Conservation (phyloP, 2,329 filamentous ascomycete genomes). For the Fusarium poae region DNA sequence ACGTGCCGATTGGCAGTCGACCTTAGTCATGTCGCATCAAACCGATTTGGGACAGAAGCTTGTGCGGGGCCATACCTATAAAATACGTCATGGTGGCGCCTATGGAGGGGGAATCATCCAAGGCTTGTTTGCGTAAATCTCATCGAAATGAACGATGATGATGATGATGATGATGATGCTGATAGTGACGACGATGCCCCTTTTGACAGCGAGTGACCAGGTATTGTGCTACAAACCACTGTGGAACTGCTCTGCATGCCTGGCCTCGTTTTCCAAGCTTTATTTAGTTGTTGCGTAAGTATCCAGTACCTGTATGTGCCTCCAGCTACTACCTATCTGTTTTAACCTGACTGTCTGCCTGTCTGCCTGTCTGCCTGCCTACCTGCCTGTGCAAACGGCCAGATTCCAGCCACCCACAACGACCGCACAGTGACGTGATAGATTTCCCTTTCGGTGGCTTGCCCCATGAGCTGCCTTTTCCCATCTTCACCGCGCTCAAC, state of each 20-base stretch:
- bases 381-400: slow-evolving; percentile 9
- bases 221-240: slow-evolving; percentile 17
- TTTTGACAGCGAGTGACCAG: slow-evolving; percentile 13
- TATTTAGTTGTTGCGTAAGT: slow-evolving; percentile 34
- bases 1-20: not conserved
- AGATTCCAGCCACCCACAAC: slow-evolving; percentile 44
- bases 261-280: slow-evolving; percentile 15
- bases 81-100: slow-evolving; percentile 47
- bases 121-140: slow-evolving; percentile 35
- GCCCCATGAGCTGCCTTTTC: slow-evolving; percentile 21
- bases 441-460: slow-evolving; percentile 42
- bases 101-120: slow-evolving; percentile 32
- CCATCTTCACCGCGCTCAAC: slow-evolving; percentile 18
- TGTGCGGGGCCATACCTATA: slow-evolving; percentile 35
- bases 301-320: slow-evolving; percentile 20
- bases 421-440: slow-evolving; percentile 49
- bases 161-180: slow-evolving; percentile 42
- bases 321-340: not conserved
- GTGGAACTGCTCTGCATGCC: slow-evolving; percentile 23
- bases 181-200: slow-evolving; percentile 40
- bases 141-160: slow-evolving; percentile 43
- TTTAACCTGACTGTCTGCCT: slow-evolving; percentile 9
- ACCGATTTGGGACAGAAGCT: slow-evolving; percentile 44
- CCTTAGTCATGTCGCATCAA: slow-evolving; percentile 33
- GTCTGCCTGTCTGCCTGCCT: not conserved